Percentiles rank a stretch among this genome's conserved stretches.
These are phyloP conservation scores for Coemansia sp. DNA, from an alignment of 192 early-diverging fungal species.

Conservation along the genomic window DNA sequence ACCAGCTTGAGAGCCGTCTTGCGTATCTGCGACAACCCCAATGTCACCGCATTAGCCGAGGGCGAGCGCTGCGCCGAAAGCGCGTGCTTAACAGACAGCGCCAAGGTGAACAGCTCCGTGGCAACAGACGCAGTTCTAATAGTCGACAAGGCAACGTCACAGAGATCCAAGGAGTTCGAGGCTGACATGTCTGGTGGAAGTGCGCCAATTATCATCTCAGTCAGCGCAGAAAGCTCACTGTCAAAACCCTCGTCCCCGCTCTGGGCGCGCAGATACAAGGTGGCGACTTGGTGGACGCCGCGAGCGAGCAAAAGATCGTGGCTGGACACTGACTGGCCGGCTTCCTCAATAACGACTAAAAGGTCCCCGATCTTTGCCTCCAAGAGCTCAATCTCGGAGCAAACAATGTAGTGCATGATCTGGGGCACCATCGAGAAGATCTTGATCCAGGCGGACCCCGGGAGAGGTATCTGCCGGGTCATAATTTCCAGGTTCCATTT, in stretches of 20 bases:
- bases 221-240: conserved; percentile 13
- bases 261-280: conserved; percentile 16
- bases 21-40: conserved; percentile 29
- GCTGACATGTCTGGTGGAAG: conserved; percentile 2
- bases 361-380: conserved; percentile 18
- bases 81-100: conserved; percentile 20
- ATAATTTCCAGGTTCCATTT: conserved; percentile 40
- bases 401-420: conserved; percentile 39
- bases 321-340: conserved; percentile 9
- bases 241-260: conserved; percentile 14
- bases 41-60: conserved; percentile 14
- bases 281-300: conserved; percentile 20
- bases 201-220: conserved; percentile 11
- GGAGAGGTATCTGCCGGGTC: conserved; percentile 41
- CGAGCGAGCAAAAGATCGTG: conserved; percentile 24
- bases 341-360: neutral
- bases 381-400: conserved; percentile 16
- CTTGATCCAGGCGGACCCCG: conserved; percentile 20
- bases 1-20: conserved; percentile 23
- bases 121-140: conserved; percentile 19
- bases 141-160: conserved; percentile 1
- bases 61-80: conserved; percentile 18
- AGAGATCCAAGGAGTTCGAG: conserved; percentile 2
- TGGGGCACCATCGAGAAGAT: conserved; percentile 38
- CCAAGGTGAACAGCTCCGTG: conserved; percentile 42